A percentile compares a stretch with the other conserved stretches of the same genome.
These are phyloP conservation scores for Apiotrichum mycotoxinovorans DNA, from an alignment of 1,284 basidiomycete species.

Conservation along the genomic window DNA sequence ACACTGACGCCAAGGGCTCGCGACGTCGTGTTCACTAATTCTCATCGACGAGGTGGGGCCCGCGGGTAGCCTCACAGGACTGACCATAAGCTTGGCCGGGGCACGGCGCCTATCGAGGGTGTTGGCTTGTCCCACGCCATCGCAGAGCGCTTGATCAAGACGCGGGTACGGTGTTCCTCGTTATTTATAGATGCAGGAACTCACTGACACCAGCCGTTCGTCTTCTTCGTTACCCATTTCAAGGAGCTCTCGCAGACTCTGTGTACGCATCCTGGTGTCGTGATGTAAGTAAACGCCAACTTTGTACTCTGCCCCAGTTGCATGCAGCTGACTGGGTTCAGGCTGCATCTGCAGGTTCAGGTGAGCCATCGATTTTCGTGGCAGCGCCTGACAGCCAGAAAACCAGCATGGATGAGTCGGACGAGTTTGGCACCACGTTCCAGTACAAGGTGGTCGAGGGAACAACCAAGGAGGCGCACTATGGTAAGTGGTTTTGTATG, in stretches of 20 bases:
- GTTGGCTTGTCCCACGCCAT: constrained; percentile 88
- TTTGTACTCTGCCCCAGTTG: background rate
- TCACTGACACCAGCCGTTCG: constrained; percentile 60
- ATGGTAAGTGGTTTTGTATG: constrained; percentile 32
- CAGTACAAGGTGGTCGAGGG: constrained; percentile 61
- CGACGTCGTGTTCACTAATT: constrained; percentile 67
- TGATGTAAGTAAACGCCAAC: constrained; percentile 13
- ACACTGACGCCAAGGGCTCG: constrained; percentile 58
- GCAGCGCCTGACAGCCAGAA: background rate
- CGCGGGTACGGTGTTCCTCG: constrained; percentile 58
- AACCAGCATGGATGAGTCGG: constrained; percentile 46
- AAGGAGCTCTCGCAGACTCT: constrained; percentile 42
- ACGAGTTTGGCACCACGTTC: constrained; percentile 67
- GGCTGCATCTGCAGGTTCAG: constrained; percentile 76
- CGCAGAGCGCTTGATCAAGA: constrained; percentile 73
- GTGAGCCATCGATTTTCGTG: constrained; percentile 48
- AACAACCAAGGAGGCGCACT: constrained; percentile 38
- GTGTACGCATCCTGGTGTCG: constrained; percentile 31
- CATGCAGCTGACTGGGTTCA: constrained; percentile 41
- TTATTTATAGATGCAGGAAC: too few relatives aligned
- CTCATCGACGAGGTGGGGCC: constrained; percentile 82
- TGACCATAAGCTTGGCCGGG: constrained; percentile 53
- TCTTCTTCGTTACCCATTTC: constrained; percentile 82
- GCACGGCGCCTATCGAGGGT: constrained; percentile 81
- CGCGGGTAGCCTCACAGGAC: constrained; percentile 18